Evolutionary conservation across 306 rosid species (phyloP), one percentile per base, ranked within the genome.

Genomic region (Sechiopsis laciniata): DNA sequence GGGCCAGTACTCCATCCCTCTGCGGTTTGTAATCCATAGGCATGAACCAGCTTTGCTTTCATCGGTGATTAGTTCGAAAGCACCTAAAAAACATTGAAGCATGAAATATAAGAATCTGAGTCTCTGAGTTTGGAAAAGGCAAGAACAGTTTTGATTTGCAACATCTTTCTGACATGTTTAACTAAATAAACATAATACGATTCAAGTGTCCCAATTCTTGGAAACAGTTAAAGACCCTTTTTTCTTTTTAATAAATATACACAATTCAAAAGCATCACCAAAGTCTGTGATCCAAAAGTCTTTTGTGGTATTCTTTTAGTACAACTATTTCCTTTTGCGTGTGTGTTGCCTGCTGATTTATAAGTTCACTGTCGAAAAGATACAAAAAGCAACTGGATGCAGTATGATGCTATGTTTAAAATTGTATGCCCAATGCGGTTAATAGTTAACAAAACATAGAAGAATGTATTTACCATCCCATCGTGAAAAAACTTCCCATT

Each of bases 1-100:
- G 17, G 98, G 98, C 98, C 97, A 94, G 84, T 94, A 94, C 83
- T 94, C 92, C 71, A 87, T 74, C 78, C 98, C 98, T 72, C 91
- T 88, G 37, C 98, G 98, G 73, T 85, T 89, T 61, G 98, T 86
- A 79, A 90, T 89, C 98, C 98, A 94, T 29, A 90, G 84, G 85
- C 98, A 94, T 26, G 88, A 80, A 76, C 97, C 98, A 71, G 97
- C 98, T 87, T 87, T 90, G 75, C 83, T 87, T 77, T 89, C 97
- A 80, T 94, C 91, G 57, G 63, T 87, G 79, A 94, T 89, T 66
- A 94, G 90, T 85, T 90, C 92, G 77, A 94, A 90, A 56, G 96
- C 79, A 84, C 98, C 98, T 94, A 72, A 78, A 71, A 77, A 64
- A 72, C 76, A 78, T 19, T 62, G 67, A 46, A 81, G 76, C 72